phyloP scores from a whole-genome alignment of 2,329 filamentous ascomycete genomes.

The Stagonosporopsis chrysanthemi region DNA sequence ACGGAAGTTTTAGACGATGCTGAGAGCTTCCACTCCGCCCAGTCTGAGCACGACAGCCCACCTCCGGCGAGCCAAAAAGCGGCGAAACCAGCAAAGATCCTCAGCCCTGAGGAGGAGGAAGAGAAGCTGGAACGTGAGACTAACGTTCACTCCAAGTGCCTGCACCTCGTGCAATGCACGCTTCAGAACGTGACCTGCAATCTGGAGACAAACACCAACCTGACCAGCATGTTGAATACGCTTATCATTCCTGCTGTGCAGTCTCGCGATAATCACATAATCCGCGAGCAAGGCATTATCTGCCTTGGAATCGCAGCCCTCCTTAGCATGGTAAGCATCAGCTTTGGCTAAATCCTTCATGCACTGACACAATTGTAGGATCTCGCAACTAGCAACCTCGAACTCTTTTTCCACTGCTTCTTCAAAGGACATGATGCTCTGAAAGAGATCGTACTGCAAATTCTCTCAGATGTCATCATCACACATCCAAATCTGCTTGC shows the following conservation, averaged over 20 bases:
- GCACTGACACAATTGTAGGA: slow-evolving; percentile 57
- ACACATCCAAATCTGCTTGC: slow-evolving; percentile 84
- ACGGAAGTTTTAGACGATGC: slow-evolving; percentile 47
- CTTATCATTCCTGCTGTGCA: slow-evolving; percentile 94
- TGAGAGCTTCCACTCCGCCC: slow-evolving; percentile 91
- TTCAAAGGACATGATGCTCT: slow-evolving; percentile 88
- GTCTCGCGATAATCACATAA: slow-evolving; percentile 82
- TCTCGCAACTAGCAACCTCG: slow-evolving; percentile 89
- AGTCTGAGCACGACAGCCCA: slow-evolving; percentile 76
- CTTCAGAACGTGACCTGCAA: slow-evolving; percentile 89
- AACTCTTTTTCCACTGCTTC: slow-evolving; percentile 95
- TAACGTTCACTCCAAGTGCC: slow-evolving; percentile 97
- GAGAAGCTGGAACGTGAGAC: slow-evolving; percentile 86
- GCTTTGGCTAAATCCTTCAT: too few species aligned
- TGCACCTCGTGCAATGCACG: slow-evolving; percentile 98
- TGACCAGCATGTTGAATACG: slow-evolving; percentile 98
- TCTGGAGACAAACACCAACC: slow-evolving; percentile 84
- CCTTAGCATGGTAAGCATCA: slow-evolving; percentile 73
- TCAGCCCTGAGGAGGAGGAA: slow-evolving; percentile 62
- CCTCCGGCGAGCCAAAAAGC: slow-evolving; percentile 57
- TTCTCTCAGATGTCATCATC: slow-evolving; percentile 90
- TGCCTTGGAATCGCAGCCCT: slow-evolving; percentile 92
- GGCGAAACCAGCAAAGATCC: slow-evolving; percentile 46
- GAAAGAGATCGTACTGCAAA: slow-evolving; percentile 89
- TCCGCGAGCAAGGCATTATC: slow-evolving; percentile 86